These are phyloP conservation scores for Inga leiocalycina DNA, from an alignment of 306 rosid species.

Conservation along the genomic window DNA sequence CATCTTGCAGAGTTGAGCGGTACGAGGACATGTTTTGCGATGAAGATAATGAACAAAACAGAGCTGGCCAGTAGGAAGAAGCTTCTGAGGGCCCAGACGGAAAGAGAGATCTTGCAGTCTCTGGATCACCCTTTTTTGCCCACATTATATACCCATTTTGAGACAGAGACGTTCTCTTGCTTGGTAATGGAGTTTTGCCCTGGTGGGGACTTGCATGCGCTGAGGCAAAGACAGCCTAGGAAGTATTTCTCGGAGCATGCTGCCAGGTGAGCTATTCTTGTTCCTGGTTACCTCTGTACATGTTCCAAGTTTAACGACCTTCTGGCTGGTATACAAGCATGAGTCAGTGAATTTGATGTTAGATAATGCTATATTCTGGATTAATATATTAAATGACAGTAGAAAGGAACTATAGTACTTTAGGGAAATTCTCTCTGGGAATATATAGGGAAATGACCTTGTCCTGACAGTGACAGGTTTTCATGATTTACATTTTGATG, in stretches of 20 bases:
- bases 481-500: background rate
- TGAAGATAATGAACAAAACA: slow-evolving; percentile 91
- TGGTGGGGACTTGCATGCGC: slow-evolving; percentile 89
- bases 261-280: slow-evolving; percentile 70
- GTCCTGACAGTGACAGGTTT: background rate
- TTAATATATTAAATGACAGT: background rate
- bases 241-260: slow-evolving; percentile 89
- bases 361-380: slow-evolving; percentile 8
- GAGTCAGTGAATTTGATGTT: slow-evolving; percentile 9
- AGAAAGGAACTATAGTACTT: slow-evolving; percentile 1
- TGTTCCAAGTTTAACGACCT: background rate
- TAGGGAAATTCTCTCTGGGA: background rate
- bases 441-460: background rate
- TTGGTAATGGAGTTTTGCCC: slow-evolving; percentile 97
- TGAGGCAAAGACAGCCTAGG: slow-evolving; percentile 88
- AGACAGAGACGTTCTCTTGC: slow-evolving; percentile 82
- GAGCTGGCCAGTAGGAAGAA: slow-evolving; percentile 80
- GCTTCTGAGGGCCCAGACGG: slow-evolving; percentile 91
- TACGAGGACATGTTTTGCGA: slow-evolving; percentile 82
- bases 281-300: slow-evolving; percentile 19
- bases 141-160: slow-evolving; percentile 83
- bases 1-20: slow-evolving; percentile 73
- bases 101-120: slow-evolving; percentile 91
- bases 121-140: slow-evolving; percentile 97
- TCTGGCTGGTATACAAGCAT: background rate